These are phyloP conservation scores for Chernovozyma sophiae-reginae DNA, from an alignment of 1,139 yeast genomes.

Conservation along the genomic window DNA sequence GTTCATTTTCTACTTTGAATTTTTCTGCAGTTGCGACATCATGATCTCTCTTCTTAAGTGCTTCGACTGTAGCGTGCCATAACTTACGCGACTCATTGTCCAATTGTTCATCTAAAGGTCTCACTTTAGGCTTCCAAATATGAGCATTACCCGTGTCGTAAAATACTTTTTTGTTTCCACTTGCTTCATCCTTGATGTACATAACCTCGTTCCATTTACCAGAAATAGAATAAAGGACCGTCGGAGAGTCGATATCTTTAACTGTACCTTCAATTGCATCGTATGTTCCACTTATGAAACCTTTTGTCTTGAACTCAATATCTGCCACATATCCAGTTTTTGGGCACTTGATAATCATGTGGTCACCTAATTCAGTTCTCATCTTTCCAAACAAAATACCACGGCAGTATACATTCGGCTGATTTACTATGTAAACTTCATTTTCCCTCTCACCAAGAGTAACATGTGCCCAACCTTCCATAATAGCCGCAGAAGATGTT, in stretches of 20 bases:
- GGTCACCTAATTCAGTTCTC: constrained; percentile 90
- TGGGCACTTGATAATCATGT: constrained; percentile 68
- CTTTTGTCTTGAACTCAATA: constrained; percentile 92
- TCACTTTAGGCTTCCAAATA: constrained; percentile 61
- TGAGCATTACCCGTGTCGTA: constrained; percentile 59
- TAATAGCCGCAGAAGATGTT: constrained; percentile 92
- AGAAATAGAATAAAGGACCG: constrained; percentile 58
- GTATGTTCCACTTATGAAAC: constrained; percentile 88
- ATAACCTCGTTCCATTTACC: constrained; percentile 95
- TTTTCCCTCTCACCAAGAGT: constrained; percentile 62
- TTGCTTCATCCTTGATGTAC: constrained; percentile 55
- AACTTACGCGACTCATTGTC: constrained; percentile 74
- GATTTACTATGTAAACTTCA: constrained; percentile 74
- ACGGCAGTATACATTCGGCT: constrained; percentile 94
- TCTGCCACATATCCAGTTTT: constrained; percentile 62
- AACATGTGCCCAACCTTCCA: constrained; percentile 85
- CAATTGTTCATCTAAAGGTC: constrained; percentile 76
- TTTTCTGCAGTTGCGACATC: constrained; percentile 83
- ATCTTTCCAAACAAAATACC: constrained; percentile 89
- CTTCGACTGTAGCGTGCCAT: constrained; percentile 80
- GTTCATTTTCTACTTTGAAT: constrained; percentile 77
- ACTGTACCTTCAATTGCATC: constrained; percentile 82
- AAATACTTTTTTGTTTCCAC: constrained; percentile 48
- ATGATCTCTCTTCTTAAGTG: constrained; percentile 74
- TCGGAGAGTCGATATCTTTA: constrained; percentile 48